A percentile compares a stretch with the other conserved stretches of the same genome.
These are phyloP conservation scores for Alternaria triticimaculans DNA, from an alignment of 2,329 filamentous ascomycete genomes.

Conservation along the genomic window DNA sequence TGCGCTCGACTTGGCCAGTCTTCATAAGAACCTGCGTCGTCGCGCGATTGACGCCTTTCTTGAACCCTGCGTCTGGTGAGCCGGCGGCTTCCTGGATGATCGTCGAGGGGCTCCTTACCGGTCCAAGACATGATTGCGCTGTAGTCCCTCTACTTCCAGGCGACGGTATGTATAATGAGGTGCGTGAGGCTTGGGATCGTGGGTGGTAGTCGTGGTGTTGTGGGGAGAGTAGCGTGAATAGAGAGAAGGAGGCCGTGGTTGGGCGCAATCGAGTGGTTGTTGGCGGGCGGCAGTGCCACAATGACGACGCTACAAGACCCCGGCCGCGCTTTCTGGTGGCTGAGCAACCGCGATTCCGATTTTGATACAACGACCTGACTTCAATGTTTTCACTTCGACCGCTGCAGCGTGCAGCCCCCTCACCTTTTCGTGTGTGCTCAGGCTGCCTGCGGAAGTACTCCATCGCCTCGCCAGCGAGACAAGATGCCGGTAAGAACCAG, in stretches of 20 bases:
- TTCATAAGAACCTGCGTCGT: constrained; percentile 99
- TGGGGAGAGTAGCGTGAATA: constrained; percentile 4
- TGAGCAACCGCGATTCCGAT: constrained; percentile 14
- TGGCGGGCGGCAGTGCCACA: constrained; percentile 33
- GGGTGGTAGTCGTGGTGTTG: constrained; percentile 3
- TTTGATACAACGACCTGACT: constrained; percentile 8
- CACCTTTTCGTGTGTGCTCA: constrained; percentile 9
- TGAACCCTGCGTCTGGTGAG: constrained; percentile 67
- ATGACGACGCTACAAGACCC: constrained; percentile 33
- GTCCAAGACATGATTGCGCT: constrained; percentile 59
- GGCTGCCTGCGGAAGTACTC: constrained; percentile 18
- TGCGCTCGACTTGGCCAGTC: constrained; percentile 97
- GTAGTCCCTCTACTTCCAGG: constrained; percentile 3
- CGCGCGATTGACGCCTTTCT: constrained; percentile 97
- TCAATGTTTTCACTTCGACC: constrained; percentile 31
- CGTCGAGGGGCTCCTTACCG: constrained; percentile 55
- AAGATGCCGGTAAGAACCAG: neutral
- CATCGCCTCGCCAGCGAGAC: neutral
- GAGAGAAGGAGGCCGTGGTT: constrained; percentile 15
- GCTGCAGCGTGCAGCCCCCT: constrained; percentile 25
- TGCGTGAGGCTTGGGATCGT: neutral
- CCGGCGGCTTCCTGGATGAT: constrained; percentile 9
- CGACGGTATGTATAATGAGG: neutral
- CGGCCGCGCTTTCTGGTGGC: constrained; percentile 20
- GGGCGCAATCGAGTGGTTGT: constrained; percentile 14